Conservation (phyloP, 805 yeast genomes). For the Starmerella apicola region DNA sequence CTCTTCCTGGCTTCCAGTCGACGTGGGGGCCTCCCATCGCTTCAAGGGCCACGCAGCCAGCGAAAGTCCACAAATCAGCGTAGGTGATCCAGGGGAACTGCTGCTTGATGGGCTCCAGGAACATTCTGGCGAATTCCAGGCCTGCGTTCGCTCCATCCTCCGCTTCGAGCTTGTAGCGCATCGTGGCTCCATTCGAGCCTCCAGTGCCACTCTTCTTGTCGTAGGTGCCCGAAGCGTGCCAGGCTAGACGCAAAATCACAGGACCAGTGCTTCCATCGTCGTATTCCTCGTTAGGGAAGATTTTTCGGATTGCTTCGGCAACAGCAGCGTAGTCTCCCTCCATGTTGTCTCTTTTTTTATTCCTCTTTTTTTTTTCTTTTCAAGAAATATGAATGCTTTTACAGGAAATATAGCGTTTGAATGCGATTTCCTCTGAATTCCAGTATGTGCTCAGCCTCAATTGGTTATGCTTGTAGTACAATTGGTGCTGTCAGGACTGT, state of each 20-base stretch:
- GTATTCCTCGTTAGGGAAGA: conserved; percentile 36
- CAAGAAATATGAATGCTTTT: too few relatives aligned
- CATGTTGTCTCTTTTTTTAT: too few relatives aligned
- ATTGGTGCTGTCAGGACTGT: too few relatives aligned
- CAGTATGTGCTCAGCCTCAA: too few relatives aligned
- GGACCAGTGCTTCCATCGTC: conserved; percentile 69
- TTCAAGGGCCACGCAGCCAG: conserved; percentile 55
- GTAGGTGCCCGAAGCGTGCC: conserved; percentile 79
- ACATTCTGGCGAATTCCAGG: conserved; percentile 42
- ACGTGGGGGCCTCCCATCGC: conserved; percentile 56
- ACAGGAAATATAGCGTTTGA: too few relatives aligned
- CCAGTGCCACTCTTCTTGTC: conserved; percentile 42
- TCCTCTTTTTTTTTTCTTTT: too few relatives aligned
- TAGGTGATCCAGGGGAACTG: conserved; percentile 50
- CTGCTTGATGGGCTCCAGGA: conserved; percentile 41
- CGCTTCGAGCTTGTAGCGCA: conserved; percentile 37
- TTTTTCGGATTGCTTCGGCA: conserved; percentile 27
- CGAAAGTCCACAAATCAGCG: conserved; percentile 62
- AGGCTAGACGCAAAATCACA: conserved; percentile 62
- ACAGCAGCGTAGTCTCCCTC: conserved; percentile 30
- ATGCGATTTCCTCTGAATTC: too few relatives aligned
- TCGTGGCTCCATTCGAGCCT: conserved; percentile 45
- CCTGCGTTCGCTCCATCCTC: conserved; percentile 37
- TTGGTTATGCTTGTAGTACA: too few relatives aligned
- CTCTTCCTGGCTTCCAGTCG: conserved; percentile 65